Base-by-base conservation (phyloP, 1,139 yeast genomes). In the Spathaspora sp. region DNA sequence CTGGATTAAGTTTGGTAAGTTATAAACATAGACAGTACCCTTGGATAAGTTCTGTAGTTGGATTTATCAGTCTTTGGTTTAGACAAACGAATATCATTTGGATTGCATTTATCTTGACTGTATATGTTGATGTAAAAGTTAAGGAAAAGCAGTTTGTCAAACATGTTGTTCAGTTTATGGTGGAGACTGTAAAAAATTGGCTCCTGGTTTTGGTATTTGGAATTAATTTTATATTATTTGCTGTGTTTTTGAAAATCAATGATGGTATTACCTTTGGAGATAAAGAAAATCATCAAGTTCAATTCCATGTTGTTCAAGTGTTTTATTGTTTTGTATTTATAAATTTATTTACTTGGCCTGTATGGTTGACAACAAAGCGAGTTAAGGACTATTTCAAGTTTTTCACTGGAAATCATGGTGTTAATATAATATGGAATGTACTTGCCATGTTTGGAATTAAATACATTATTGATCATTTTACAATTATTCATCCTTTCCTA, bases 41-140 rank as follows among this genome's bases (percentile, higher is more conserved):
- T 2, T 43, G 43, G 2, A 11, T 60, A 2, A 64, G 80, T 50
- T 82, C 82, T 0, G 4, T 76, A 1, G 56, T 80, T 23, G 86
- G 84, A 0, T 74, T 82, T 31, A 37, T 72, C 6, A 84, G 91
- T 59, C 70, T 93, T 40, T 70, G 81, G 64, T 84, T 93, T 58
- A 78, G 99, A 53, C 99, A 93, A 59, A 95, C 99, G 0, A 93
- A 93, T 57, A 83, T 93, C 34, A 71, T 90, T 0, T 93, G 99
- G 99, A 74, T 83, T 6, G 82, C 79, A 0, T 85, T 86, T 54
- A 70, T 84, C n/a, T 60, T 80, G 47, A 72, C 80, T 0, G 66
- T 82, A 1, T 67, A 81, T n/a, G 62, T 86, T 25, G 89, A 85
- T 54, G 63, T 75, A 72, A 40, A 63, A 68, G n/a, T 43, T 36